A percentile compares a stretch with the other conserved stretches of the same genome.
Conservation (phyloP, 2,329 filamentous ascomycete species). For the Shiraia sp. region DNA sequence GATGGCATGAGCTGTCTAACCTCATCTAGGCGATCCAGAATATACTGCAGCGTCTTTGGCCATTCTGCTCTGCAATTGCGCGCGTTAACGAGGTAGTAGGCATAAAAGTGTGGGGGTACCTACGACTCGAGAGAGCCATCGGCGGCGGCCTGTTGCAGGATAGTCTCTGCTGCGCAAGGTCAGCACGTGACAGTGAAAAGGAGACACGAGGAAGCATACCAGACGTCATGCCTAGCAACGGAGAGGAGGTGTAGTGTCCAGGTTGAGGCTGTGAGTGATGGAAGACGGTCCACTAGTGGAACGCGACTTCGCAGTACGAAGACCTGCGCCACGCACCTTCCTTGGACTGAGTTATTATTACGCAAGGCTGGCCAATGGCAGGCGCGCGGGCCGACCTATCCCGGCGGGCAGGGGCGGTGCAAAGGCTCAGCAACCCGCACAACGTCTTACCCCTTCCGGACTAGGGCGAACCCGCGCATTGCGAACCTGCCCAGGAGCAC, state of each 20-base stretch:
- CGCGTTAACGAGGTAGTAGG: conserved; percentile 32
- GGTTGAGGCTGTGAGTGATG: conserved; percentile 9
- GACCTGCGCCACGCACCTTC: conserved; percentile 13
- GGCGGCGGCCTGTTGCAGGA: conserved; percentile 60
- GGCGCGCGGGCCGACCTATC: too few relatives aligned
- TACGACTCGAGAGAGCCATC: conserved; percentile 64
- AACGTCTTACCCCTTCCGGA: too few relatives aligned
- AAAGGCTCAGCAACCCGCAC: neutral
- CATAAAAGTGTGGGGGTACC: conserved; percentile 27
- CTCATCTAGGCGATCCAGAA: conserved; percentile 71
- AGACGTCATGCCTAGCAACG: conserved; percentile 23
- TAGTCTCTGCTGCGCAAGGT: conserved; percentile 48
- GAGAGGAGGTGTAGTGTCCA: conserved; percentile 4
- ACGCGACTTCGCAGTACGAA: conserved; percentile 2
- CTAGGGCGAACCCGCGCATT: too few relatives aligned
- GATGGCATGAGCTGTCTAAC: conserved; percentile 41
- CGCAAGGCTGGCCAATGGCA: conserved; percentile 10
- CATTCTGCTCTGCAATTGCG: conserved; percentile 63
- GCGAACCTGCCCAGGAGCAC: too few relatives aligned
- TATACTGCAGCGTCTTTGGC: conserved; percentile 66
- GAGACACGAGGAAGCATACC: conserved; percentile 7
- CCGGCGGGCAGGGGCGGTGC: neutral
- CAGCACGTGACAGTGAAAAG: conserved; percentile 16
- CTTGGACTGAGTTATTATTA: conserved; percentile 6
- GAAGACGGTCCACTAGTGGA: conserved; percentile 1